Conservation (phyloP, 164 flowering plant genomes). For the Warburgia ugandensis region DNA sequence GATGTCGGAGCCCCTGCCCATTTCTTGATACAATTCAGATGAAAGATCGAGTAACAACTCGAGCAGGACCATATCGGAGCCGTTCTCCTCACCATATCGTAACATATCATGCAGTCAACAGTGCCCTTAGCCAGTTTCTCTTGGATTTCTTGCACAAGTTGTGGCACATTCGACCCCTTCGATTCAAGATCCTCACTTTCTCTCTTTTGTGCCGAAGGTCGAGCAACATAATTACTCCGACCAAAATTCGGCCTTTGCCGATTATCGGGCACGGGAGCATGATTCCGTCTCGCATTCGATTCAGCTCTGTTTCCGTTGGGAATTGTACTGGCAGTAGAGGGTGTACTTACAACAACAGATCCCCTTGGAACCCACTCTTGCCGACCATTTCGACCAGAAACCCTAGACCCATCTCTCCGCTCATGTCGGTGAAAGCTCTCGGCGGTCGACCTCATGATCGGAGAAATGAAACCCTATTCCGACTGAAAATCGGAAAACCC, state of each 20-base stretch:
- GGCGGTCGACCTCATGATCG: constrained; percentile 2
- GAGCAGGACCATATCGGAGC: constrained; percentile 94
- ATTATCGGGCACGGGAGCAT: no score
- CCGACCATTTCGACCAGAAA: constrained; percentile 21
- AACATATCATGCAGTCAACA: constrained; percentile 97
- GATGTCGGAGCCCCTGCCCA: constrained; percentile 98
- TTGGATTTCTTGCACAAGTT: constrained; percentile 86
- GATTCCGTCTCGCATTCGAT: not conserved
- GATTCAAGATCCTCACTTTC: constrained; percentile 10
- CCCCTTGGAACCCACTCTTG: constrained; percentile 69
- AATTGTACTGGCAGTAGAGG: not conserved
- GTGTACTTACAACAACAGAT: constrained; percentile 12
- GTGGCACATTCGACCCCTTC: constrained; percentile 48
- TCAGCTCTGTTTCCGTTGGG: not conserved
- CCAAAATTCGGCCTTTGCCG: constrained; percentile 22
- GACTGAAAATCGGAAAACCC: no score
- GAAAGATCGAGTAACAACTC: constrained; percentile 86
- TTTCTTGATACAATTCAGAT: constrained; percentile 75
- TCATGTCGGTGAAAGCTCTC: constrained; percentile 47
- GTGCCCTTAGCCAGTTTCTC: constrained; percentile 68
- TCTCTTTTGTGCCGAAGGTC: constrained; percentile 14
- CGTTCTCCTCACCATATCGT: constrained; percentile 82
- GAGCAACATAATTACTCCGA: constrained; percentile 15
- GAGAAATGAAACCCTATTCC: not conserved
- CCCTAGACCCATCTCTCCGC: constrained; percentile 36